Percentiles rank a stretch among this genome's conserved stretches.
Conservation (phyloP, 2,329 filamentous ascomycete species). For the Aspergillus fischeri region DNA sequence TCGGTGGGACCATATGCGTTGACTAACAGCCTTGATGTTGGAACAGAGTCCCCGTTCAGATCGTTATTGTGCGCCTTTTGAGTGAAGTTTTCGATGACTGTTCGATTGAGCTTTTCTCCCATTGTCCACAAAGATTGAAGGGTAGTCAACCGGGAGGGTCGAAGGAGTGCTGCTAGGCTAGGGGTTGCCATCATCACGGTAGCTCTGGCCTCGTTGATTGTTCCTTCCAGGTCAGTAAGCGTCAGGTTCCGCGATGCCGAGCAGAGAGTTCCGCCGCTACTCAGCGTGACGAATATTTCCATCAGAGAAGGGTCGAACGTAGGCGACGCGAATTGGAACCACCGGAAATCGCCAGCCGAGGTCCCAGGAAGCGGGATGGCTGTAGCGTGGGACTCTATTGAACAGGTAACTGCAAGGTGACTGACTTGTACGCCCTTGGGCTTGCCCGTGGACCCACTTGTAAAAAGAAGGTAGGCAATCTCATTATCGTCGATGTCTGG, state of each 20-base stretch:
- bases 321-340: constrained; percentile 37
- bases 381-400: constrained; percentile 27
- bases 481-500: constrained; percentile 15
- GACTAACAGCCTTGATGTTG: constrained; percentile 18
- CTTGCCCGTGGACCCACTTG: constrained; percentile 32
- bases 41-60: background rate
- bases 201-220: constrained; percentile 26
- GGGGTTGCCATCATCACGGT: constrained; percentile 39
- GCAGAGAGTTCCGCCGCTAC: constrained; percentile 33
- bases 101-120: constrained; percentile 32
- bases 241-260: constrained; percentile 27
- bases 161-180: constrained; percentile 34
- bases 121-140: constrained; percentile 31
- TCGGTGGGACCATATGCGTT: constrained; percentile 35
- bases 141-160: constrained; percentile 21
- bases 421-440: constrained; percentile 32
- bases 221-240: constrained; percentile 25
- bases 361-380: constrained; percentile 20
- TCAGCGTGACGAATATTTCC: constrained; percentile 29
- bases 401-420: constrained; percentile 29
- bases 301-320: constrained; percentile 32
- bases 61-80: background rate
- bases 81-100: constrained; percentile 31
- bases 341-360: constrained; percentile 23
- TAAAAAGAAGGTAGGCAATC: constrained; percentile 32